phyloP scores from a whole-genome alignment of 1,284 basidiomycete genomes.

The Ustilago trichophora region DNA sequence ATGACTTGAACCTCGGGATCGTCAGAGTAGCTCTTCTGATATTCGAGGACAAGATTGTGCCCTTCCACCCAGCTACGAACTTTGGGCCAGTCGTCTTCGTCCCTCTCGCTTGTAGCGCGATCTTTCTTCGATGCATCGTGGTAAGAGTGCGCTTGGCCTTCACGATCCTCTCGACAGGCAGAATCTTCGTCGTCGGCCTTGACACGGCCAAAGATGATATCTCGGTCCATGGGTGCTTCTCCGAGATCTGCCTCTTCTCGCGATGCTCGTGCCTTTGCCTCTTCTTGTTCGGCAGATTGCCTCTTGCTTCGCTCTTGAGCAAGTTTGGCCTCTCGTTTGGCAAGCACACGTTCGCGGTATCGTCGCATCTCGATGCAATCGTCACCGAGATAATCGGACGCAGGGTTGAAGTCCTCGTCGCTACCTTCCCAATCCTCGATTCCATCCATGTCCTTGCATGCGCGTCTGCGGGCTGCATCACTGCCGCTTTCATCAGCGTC shows the following conservation, averaged over 20 bases:
- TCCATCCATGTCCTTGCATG: constrained; percentile 42
- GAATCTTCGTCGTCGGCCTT: constrained; percentile 40
- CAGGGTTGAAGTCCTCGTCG: constrained; percentile 51
- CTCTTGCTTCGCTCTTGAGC: constrained; percentile 10
- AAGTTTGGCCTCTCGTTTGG: constrained; percentile 19
- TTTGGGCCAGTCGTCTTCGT: constrained; percentile 45
- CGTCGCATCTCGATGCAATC: constrained; percentile 55
- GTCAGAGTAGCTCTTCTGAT: constrained; percentile 46
- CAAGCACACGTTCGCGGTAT: constrained; percentile 37
- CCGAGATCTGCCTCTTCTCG: constrained; percentile 47
- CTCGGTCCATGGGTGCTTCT: constrained; percentile 53
- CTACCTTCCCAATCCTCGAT: constrained; percentile 53
- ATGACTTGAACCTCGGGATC: constrained; percentile 60
- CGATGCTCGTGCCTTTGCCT: constrained; percentile 10
- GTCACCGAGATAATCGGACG: constrained; percentile 62
- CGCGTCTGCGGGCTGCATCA: constrained; percentile 3
- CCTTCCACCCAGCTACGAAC: constrained; percentile 63
- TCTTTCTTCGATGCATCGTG: background rate
- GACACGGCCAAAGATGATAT: constrained; percentile 38
- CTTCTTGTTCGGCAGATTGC: constrained; percentile 24
- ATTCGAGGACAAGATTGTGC: constrained; percentile 58
- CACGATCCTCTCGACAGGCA: constrained; percentile 27
- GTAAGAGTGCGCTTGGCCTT: constrained; percentile 28
- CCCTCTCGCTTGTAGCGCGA: constrained; percentile 5
- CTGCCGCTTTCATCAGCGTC: constrained; percentile 8